Evolutionary conservation across 768 basidiomycete genomes (phyloP).

Genomic region (Macrolepiota albuminosa): DNA sequence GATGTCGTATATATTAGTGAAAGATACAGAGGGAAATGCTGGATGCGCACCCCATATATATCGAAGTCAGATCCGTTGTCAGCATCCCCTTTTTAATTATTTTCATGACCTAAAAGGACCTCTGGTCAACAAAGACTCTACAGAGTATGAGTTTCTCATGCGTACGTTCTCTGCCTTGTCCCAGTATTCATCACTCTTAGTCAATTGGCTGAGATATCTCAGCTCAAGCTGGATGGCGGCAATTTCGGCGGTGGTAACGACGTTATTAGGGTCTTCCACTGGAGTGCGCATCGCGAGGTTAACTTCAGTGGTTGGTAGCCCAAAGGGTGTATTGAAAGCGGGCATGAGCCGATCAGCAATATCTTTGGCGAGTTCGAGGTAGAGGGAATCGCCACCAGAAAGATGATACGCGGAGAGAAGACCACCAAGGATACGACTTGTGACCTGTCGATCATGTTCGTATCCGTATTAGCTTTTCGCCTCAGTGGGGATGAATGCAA

Average conservation of each 20-base stretch:
- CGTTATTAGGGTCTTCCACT: slow-evolving; percentile 53
- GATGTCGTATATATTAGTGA: neutral
- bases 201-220: slow-evolving; percentile 75
- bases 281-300: slow-evolving; percentile 66
- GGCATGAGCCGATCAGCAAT: slow-evolving; percentile 82
- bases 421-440: slow-evolving; percentile 89
- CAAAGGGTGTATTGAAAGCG: slow-evolving; percentile 76
- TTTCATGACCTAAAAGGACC: slow-evolving; percentile 47
- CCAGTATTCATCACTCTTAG: slow-evolving; percentile 81
- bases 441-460: slow-evolving; percentile 51
- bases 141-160: neutral
- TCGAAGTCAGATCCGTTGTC: slow-evolving; percentile 72
- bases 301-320: slow-evolving; percentile 72
- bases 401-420: slow-evolving; percentile 84
- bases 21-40: neutral
- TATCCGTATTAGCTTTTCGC: neutral
- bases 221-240: slow-evolving; percentile 88
- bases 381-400: slow-evolving; percentile 65
- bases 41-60: slow-evolving; percentile 66
- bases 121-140: neutral
- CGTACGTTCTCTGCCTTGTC: slow-evolving; percentile 68
- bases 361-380: slow-evolving; percentile 73
- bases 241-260: slow-evolving; percentile 82
- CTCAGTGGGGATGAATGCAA: neutral
- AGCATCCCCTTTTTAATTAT: slow-evolving; percentile 57